Evolutionary conservation across 345 rosid species (phyloP), one percentile per base, ranked within the genome.

Genomic region (Isatis tinctoria): DNA sequence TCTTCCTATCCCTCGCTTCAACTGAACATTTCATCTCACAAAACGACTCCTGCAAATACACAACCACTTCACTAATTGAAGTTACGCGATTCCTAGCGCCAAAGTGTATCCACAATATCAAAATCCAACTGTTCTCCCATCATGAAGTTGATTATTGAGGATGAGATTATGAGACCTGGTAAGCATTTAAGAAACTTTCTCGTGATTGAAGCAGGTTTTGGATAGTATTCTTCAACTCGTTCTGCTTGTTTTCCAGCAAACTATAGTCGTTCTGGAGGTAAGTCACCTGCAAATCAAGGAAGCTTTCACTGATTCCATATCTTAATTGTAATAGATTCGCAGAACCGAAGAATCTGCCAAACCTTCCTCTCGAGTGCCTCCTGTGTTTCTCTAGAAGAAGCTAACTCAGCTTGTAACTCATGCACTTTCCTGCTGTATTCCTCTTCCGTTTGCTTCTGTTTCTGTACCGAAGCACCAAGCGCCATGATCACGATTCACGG

Each of bases 371-470:
- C 88, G 22, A 90, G 89, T 32, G 87, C 87, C 64, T 74, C 85
- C 22, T 84, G 76, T 51, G 69, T 52, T 40, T 88, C 92, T 59
- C 60, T 80, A 32, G 87, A 85, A 53, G 87, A 82, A 45, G 67
- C 83, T 72, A 88, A 64, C 65, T 92, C 88, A 39, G 82, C 62
- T 73, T 85, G 84, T 64, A 90, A 59, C 73, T 92, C 94, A 79
- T 80, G 90, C 73, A 87, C 57, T 73, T 68, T 80, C 67, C 82
- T 72, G 54, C 77, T 79, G 66, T 72, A 81, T 62, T 88, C 96
- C 84, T 87, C 98, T 66, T 87, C 98, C 24, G 76, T 72, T 73
- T 87, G 86, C 84, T 86, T 90, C 68, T 85, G 94, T 64, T 81
- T 90, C 95, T 92, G 88, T 20, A 66, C 43, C 77, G 69, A 70